Evolutionary conservation across 768 basidiomycete species (phyloP).

Genomic region (Piloderma croceum): DNA sequence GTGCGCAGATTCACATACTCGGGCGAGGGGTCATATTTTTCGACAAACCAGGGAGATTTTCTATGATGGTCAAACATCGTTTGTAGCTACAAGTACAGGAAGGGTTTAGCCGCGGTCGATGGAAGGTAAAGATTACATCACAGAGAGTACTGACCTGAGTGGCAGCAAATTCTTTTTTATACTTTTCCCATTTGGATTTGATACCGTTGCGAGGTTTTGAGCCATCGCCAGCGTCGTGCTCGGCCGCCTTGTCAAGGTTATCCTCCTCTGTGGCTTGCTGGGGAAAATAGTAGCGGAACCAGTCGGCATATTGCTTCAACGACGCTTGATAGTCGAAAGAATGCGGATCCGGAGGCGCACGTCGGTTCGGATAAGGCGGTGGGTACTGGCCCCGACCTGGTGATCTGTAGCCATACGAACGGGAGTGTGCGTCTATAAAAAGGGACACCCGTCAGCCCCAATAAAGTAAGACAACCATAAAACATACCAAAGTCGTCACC

Average conservation of each 20-base stretch:
- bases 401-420: constrained; percentile 57
- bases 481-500: constrained; percentile 74
- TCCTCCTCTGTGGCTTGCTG: constrained; percentile 80
- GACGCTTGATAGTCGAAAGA: constrained; percentile 77
- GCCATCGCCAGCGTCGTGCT: constrained; percentile 77
- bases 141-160: constrained; percentile 67
- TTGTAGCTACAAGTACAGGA: constrained; percentile 66
- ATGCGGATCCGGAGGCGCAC: constrained; percentile 73
- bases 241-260: constrained; percentile 75
- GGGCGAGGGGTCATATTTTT: constrained; percentile 83
- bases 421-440: constrained; percentile 57
- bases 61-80: constrained; percentile 94
- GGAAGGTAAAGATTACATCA: constrained; percentile 20
- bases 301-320: constrained; percentile 81
- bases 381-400: constrained; percentile 60
- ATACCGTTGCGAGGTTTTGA: constrained; percentile 82
- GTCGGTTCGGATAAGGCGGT: constrained; percentile 37
- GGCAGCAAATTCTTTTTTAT: constrained; percentile 85
- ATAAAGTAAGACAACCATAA: constrained; percentile 1
- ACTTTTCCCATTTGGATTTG: constrained; percentile 83
- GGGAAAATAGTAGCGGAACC: constrained; percentile 76
- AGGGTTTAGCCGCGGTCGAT: constrained; percentile 20
- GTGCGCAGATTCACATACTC: constrained; percentile 68
- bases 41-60: constrained; percentile 94
- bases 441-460: constrained; percentile 5